Base-by-base conservation (phyloP, 179 eudicot species). In the Heliamphora ciliata region DNA sequence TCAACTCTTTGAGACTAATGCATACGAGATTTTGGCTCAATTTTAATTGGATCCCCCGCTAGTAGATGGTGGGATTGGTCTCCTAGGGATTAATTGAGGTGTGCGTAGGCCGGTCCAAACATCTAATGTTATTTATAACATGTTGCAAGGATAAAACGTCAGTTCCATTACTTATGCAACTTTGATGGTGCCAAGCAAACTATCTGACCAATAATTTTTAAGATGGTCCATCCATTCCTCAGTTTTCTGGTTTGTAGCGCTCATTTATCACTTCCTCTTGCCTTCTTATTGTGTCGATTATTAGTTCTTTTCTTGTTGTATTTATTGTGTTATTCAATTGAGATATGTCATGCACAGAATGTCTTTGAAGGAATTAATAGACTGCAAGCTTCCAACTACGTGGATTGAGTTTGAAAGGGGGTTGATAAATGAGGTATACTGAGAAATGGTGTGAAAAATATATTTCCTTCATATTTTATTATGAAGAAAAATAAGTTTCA, bases 341-440 rank as follows among this genome's bases (percentile, higher is more conserved):
- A 82, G 78, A 74, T 31, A 31, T 71, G 83, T 82, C 82, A 6
- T 87, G 75, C 79, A 78, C 93, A 94, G 96, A 75, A 92, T 93
- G 97, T 88, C 98, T 50, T 83, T 95, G 87, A 89, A 95, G 88
- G 98, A 95, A 81, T 86, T 95, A 82, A 81, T 95, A 68, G 92
- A 93, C 56, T 85, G 91, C 90, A 93, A 95, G 91, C 95, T 93
- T 90, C 98, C 98, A 78, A 90, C 95, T 78, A 91, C 95, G 5
- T 95, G 98, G 98, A 85, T 82, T 82, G 98, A 95, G 82, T 95
- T 95, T 88, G 98, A 95, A 82, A 88, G 86, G 88, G 98, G 98
- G 80, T 85, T 89, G 85, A 93, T 95, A 76, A 51, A 88, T 78
- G 98, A 95, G 98, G 98, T 95, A 89, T 64, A 80, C 75, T 71